Base-by-base conservation (phyloP, 345 rosid species). In the Heritiera fomes region DNA sequence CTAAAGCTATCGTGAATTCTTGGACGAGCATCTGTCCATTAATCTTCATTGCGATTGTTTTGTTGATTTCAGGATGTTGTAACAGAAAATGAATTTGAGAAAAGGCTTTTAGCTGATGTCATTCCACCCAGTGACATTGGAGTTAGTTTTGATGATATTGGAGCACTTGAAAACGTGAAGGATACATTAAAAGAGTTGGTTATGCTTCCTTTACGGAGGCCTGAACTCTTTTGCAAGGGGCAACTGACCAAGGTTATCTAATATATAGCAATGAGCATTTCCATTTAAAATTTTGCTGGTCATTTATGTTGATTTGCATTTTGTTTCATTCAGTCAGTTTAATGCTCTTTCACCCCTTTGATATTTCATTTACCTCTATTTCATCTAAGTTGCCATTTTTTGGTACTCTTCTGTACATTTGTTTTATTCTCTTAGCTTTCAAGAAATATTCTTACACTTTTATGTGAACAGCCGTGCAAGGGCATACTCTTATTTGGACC, bases 401-500 rank as follows among this genome's bases (percentile, higher is more conserved):
- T 81, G 59, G 10, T 66, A n/a, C 20, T 77, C 66, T 68, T 68
- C 43, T 43, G 20, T 5, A n/a, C 4, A 20, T 43, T 66, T 67
- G 23, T 69, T 55, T 23, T 38, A 34, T 34, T 34, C 38, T 68
- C 53, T 23, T 40, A 23, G 50, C 56, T 28, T 52, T 56, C 45
- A 7, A 53, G 20, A n/a, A 72, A 34, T 41, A 41, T 79, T 58
- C 77, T 83, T 77, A 75, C 23, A 20, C 10, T 23, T 41, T 28
- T 73, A 32, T 23, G 66, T 34, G 1, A 52, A 62, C 90, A 94
- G 97, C 95, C 97, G 83, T 91, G 94, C 88, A 93, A 93, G 87
- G 97, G 97, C 63, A 93, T 94, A 77, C 95, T 94, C 71, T 80
- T 94, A 71, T 94, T 93, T 84, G 98, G 98, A 77, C 98, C 97